phyloP scores from a whole-genome alignment of 192 early-diverging fungal species.

The Backusella tuberculispora region DNA sequence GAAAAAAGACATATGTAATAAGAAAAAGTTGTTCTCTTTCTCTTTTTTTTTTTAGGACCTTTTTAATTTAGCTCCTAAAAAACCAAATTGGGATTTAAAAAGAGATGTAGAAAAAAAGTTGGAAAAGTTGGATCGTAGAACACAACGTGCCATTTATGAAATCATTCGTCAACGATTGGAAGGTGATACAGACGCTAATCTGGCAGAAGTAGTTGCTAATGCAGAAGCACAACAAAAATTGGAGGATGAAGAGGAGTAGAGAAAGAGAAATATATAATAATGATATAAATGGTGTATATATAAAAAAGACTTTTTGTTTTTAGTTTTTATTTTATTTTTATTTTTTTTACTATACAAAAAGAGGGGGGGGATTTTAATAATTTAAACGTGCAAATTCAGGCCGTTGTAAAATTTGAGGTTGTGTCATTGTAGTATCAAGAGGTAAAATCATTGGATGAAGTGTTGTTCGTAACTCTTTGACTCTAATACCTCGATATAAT shows the following conservation, averaged over 20 bases:
- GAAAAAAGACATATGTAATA: conserved; percentile 10
- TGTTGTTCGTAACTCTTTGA: background rate
- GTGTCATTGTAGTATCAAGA: background rate
- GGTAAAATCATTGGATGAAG: background rate
- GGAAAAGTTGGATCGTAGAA: conserved; percentile 70
- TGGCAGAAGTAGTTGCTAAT: conserved; percentile 46
- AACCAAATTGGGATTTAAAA: conserved; percentile 91
- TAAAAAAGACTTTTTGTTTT: background rate
- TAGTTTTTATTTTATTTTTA: background rate
- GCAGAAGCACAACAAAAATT: conserved; percentile 39
- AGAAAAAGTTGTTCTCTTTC: background rate
- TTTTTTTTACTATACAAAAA: background rate
- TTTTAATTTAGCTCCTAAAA: conserved; percentile 79
- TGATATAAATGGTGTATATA: background rate
- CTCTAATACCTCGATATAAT: background rate
- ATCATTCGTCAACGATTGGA: conserved; percentile 63
- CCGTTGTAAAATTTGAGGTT: background rate
- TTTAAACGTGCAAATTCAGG: background rate
- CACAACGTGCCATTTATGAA: conserved; percentile 73
- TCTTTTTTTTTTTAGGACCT: conserved; percentile 61
- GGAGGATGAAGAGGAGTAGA: conserved; percentile 23
- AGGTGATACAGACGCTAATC: conserved; percentile 31
- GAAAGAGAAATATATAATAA: background rate
- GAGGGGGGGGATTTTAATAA: background rate
- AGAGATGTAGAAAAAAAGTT: conserved; percentile 82